Percentiles rank a stretch among this genome's conserved stretches.
phyloP scores from a whole-genome alignment of 2,329 filamentous ascomycete species.

The Xylariaceae sp. region DNA sequence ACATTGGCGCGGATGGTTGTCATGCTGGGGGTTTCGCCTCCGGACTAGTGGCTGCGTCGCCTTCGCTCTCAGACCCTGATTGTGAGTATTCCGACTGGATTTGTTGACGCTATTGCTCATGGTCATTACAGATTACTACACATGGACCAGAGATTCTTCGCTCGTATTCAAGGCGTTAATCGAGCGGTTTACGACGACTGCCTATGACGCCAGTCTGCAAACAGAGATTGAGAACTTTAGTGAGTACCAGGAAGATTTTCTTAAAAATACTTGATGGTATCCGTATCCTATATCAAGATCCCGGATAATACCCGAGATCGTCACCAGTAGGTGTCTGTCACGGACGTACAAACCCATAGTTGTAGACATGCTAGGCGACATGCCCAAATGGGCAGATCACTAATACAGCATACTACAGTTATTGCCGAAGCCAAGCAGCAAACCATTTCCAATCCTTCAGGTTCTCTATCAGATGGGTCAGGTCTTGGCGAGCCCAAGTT shows the following conservation, averaged over 20 bases:
- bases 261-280: too few relatives aligned
- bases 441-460: constrained; percentile 65
- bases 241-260: too few relatives aligned
- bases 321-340: too few relatives aligned
- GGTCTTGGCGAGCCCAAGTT: constrained; percentile 73
- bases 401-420: constrained; percentile 29
- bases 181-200: constrained; percentile 56
- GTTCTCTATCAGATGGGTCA: constrained; percentile 46
- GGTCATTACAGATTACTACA: constrained; percentile 61
- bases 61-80: constrained; percentile 49
- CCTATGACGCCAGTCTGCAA: constrained; percentile 56
- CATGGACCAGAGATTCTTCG: constrained; percentile 73
- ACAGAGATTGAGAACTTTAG: constrained; percentile 61
- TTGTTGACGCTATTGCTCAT: not conserved
- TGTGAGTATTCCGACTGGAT: constrained; percentile 40
- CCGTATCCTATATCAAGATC: too few relatives aligned
- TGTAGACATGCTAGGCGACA: too few relatives aligned
- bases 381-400: too few relatives aligned
- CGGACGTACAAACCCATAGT: too few relatives aligned
- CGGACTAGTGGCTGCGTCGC: constrained; percentile 55
- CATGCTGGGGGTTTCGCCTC: constrained; percentile 42
- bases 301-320: too few relatives aligned
- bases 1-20: constrained; percentile 55
- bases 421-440: constrained; percentile 63
- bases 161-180: constrained; percentile 66